Percentiles rank a stretch among this genome's conserved stretches.
phyloP scores from a whole-genome alignment of 768 basidiomycete genomes.

The Rhizopogon sp. region DNA sequence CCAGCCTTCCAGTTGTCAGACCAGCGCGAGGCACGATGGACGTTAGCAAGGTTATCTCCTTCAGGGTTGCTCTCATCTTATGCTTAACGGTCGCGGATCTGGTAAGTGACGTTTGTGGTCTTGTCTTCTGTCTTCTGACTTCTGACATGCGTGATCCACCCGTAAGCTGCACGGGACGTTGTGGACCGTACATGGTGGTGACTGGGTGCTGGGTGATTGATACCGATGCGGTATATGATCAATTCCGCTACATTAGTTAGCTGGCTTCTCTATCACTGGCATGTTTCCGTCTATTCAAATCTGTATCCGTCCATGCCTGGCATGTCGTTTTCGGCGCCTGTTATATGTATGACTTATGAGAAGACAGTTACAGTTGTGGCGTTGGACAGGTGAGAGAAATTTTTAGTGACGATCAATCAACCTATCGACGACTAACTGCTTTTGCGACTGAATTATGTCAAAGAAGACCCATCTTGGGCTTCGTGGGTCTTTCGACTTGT shows the following conservation, averaged over 20 bases:
- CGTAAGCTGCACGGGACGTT: conserved; percentile 6
- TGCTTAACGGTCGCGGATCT: conserved; percentile 16
- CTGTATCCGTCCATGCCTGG: neutral
- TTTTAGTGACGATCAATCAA: conserved; percentile 17
- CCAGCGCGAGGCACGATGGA: conserved; percentile 13
- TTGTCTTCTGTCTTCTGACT: conserved; percentile 1
- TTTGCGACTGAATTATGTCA: conserved; percentile 23
- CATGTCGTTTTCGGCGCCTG: conserved; percentile 2
- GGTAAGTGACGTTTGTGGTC: conserved; percentile 1
- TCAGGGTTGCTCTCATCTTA: conserved; percentile 26
- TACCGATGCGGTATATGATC: neutral
- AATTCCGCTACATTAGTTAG: neutral
- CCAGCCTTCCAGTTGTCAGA: neutral
- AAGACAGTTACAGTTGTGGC: conserved; percentile 15
- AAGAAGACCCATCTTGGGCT: conserved; percentile 3
- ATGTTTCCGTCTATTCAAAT: neutral
- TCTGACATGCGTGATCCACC: conserved; percentile 4
- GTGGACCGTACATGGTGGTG: neutral
- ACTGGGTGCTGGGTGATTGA: neutral
- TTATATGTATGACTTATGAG: neutral
- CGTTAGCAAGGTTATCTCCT: conserved; percentile 23
- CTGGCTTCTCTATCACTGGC: conserved; percentile 4
- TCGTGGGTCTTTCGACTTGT: neutral
- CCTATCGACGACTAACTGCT: conserved; percentile 18
- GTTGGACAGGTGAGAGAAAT: conserved; percentile 30